Evolutionary conservation across 1,284 basidiomycete species (phyloP).

Genomic region (Ceraceosorus bombacis): DNA sequence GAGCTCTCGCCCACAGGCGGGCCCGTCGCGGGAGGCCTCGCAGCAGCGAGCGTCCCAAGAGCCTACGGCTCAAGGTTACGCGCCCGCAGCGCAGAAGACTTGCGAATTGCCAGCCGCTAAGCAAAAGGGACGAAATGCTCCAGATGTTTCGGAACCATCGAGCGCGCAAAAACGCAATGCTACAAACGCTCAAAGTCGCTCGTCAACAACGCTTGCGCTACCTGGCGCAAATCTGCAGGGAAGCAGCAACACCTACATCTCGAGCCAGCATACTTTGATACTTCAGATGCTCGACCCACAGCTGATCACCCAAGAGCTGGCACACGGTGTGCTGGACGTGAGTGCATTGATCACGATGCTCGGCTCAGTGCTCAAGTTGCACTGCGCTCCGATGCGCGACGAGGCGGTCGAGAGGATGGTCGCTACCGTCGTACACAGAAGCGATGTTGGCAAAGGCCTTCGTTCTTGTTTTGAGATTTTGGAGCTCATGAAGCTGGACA

Average conservation of each 20-base stretch:
- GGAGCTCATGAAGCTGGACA: constrained; percentile 92
- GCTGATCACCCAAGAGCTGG: constrained; percentile 72
- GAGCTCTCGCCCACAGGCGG: constrained; percentile 48
- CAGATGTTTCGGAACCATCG: too few relatives aligned
- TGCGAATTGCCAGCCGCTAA: not conserved
- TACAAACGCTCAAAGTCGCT: not conserved
- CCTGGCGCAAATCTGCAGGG: constrained; percentile 3
- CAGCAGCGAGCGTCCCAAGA: too few relatives aligned
- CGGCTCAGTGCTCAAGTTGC: constrained; percentile 73
- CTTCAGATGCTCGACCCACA: constrained; percentile 53
- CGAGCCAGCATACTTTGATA: constrained; percentile 46
- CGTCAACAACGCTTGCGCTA: not conserved
- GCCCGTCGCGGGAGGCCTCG: not conserved
- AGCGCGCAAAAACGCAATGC: too few relatives aligned
- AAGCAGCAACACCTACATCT: constrained; percentile 11
- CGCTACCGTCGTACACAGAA: constrained; percentile 21
- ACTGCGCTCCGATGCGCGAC: constrained; percentile 89
- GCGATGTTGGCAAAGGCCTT: constrained; percentile 62
- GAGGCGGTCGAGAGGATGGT: constrained; percentile 76
- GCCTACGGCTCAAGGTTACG: too few relatives aligned
- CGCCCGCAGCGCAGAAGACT: too few relatives aligned
- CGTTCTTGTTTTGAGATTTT: constrained; percentile 81
- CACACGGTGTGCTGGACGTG: constrained; percentile 70
- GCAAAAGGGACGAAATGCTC: too few relatives aligned
- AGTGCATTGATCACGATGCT: constrained; percentile 70